Evolutionary conservation across 108 stramenopile genomes (phyloP).

Genomic region (Skeletonema marinoi): DNA sequence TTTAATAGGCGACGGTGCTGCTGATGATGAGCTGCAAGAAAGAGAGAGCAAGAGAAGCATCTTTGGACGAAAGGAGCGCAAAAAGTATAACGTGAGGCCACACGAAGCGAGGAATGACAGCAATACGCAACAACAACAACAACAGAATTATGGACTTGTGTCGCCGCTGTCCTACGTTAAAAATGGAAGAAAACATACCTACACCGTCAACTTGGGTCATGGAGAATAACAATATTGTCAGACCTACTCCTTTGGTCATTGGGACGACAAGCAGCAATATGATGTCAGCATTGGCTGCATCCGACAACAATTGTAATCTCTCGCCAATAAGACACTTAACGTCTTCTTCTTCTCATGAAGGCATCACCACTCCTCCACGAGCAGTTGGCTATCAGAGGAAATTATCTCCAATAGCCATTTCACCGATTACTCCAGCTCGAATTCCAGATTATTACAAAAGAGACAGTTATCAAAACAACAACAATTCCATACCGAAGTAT

Average conservation of each 20-base stretch:
- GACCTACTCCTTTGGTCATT: not conserved
- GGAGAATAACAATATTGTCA: not conserved
- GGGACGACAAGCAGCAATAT: too few species aligned
- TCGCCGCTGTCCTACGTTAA: not conserved
- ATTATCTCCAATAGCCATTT: not conserved
- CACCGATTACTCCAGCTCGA: not conserved
- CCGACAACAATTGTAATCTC: not conserved
- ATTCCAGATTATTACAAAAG: not conserved
- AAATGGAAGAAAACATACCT: not conserved
- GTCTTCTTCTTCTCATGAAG: not conserved
- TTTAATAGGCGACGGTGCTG: not conserved
- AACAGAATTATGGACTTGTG: not conserved
- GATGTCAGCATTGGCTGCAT: too few species aligned
- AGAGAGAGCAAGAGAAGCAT: not conserved
- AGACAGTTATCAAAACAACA: not conserved
- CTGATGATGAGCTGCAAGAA: not conserved
- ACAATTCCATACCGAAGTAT: not conserved
- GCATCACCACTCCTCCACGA: not conserved
- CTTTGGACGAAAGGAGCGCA: not conserved
- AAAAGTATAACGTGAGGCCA: not conserved
- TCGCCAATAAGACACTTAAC: not conserved
- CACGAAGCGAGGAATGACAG: not conserved
- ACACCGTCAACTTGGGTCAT: not conserved
- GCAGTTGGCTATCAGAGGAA: not conserved
- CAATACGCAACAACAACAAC: slow-evolving; percentile 1